Conservation (phyloP, 805 yeast species). For the Wickerhamiella australiensis region DNA sequence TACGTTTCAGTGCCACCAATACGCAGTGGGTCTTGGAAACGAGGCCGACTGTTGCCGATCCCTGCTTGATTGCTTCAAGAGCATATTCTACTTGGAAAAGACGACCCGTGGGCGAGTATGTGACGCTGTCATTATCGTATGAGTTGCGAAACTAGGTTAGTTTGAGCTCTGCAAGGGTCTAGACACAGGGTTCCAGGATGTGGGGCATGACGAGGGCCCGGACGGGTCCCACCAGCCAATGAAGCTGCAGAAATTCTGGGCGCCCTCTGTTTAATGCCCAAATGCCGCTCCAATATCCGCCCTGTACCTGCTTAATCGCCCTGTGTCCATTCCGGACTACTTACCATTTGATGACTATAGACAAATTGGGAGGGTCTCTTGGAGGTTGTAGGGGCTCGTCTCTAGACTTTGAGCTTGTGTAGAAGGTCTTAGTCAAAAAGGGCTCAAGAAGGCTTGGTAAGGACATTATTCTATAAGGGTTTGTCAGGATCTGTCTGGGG, state of each 20-base stretch:
- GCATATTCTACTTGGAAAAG: constrained; percentile 84
- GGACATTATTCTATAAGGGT: no score
- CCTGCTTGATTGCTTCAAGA: constrained; percentile 92
- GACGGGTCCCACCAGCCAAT: no score
- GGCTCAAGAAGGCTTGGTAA: no score
- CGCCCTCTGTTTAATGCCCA: background rate
- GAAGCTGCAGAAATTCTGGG: no score
- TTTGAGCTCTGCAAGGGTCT: no score
- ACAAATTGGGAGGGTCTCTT: background rate
- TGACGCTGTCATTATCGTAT: constrained; percentile 96
- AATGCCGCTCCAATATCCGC: background rate
- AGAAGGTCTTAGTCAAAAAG: no score
- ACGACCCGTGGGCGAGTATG: constrained; percentile 92
- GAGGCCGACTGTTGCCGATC: constrained; percentile 92
- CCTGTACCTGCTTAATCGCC: background rate
- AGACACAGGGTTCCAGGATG: no score
- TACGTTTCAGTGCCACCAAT: constrained; percentile 85
- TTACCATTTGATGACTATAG: background rate
- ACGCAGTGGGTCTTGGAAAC: constrained; percentile 81
- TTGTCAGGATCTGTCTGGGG: no score
- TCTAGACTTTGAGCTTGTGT: no score
- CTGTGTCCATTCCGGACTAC: background rate
- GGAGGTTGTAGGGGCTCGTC: background rate
- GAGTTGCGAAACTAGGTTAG: constrained; percentile 73
- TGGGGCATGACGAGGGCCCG: no score